Evolutionary conservation across 345 rosid species (phyloP), one percentile per base, ranked within the genome.

Genomic region (Brassica rapa): DNA sequence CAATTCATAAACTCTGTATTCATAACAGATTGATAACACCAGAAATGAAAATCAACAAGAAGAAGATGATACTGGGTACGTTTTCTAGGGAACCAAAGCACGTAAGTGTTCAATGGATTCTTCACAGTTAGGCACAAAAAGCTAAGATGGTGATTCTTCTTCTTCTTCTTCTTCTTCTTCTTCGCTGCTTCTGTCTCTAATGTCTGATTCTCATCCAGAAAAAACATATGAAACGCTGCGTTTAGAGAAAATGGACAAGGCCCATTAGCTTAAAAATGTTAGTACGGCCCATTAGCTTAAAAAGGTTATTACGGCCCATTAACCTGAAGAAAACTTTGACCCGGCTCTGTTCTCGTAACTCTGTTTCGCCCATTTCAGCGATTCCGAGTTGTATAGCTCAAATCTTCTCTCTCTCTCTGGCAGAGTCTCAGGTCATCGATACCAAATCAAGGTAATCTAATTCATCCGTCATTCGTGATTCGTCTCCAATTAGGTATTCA

Each of bases 141-240:
- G 8, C 11, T 61, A n/a, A 19, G 61, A 56, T 69, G 19, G 6
- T 46, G 15, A 21, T 30, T 24, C 30, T n/a, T n/a, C n/a, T n/a
- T n/a, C n/a, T n/a, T n/a, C n/a, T n/a, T n/a, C n/a, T n/a, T n/a
- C n/a, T n/a, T n/a, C n/a, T n/a, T n/a, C n/a, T n/a, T n/a, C n/a
- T n/a, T n/a, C n/a, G n/a, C n/a, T n/a, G n/a, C n/a, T n/a, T n/a
- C n/a, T n/a, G n/a, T n/a, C n/a, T 63, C 11, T 63, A 3, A 1
- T 63, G 70, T 35, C 70, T 23, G 41, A 8, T 41, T 71, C 72
- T 71, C 72, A 72, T 66, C 73, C 82, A 39, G 14, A 41, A n/a
- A n/a, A 55, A 46, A 51, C 35, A 59, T 4, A 68, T 4, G 4
- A 77, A 70, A 70, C 63, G 63, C 62, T 49, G 70, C 70, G 70